A percentile compares a stretch with the other conserved stretches of the same genome.
Conservation (phyloP, 2,329 filamentous ascomycete genomes). For the Byssothecium circinans region DNA sequence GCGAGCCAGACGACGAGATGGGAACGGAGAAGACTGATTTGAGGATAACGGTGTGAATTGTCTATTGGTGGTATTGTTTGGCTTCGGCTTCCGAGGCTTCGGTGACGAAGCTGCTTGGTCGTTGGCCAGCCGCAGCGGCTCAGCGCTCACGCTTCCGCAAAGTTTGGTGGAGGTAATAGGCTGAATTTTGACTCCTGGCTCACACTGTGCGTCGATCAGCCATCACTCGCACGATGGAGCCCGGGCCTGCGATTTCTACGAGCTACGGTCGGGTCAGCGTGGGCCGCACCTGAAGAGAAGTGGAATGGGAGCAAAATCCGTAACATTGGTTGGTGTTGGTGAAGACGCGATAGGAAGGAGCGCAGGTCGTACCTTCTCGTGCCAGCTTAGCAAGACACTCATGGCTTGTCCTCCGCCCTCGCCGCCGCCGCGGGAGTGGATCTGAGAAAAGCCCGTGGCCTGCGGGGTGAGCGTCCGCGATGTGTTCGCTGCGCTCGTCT, state of each 20-base stretch:
- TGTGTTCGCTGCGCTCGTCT: constrained; percentile 29
- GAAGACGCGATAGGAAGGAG: constrained; percentile 5
- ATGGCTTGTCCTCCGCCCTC: constrained; percentile 81
- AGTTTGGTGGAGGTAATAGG: constrained; percentile 10
- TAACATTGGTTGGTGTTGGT: background rate
- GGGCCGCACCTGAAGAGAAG: no score
- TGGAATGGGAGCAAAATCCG: no score
- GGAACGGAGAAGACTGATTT: background rate
- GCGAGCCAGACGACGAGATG: background rate
- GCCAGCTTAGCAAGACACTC: constrained; percentile 97
- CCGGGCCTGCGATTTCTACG: constrained; percentile 87
- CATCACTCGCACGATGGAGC: constrained; percentile 90
- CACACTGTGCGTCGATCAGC: constrained; percentile 91
- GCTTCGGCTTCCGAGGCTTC: background rate
- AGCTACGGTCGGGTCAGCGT: constrained; percentile 52
- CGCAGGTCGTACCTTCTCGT: constrained; percentile 70
- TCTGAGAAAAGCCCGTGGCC: constrained; percentile 85
- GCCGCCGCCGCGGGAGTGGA: constrained; percentile 61
- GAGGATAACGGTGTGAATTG: background rate
- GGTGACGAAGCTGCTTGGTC: background rate
- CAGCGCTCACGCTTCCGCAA: constrained; percentile 4
- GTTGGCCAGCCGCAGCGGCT: constrained; percentile 1
- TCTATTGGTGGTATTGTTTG: background rate
- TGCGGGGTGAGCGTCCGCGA: constrained; percentile 64
- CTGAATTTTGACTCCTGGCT: constrained; percentile 16